These are phyloP conservation scores for Floccularia luteovirens DNA, from an alignment of 768 basidiomycete species.

Conservation along the genomic window DNA sequence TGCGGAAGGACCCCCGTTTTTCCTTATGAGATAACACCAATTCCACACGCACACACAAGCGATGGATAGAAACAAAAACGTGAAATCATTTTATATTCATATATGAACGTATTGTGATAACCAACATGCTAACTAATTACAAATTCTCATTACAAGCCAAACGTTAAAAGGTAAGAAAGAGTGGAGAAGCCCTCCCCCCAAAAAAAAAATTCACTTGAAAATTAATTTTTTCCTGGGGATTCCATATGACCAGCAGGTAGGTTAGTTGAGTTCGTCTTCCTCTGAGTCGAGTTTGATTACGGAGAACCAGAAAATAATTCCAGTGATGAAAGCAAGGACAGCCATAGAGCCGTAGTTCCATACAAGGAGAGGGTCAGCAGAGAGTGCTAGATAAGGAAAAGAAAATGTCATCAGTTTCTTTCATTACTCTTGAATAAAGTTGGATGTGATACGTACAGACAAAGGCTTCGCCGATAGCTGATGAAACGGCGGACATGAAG, in stretches of 20 bases:
- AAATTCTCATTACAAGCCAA: too few relatives aligned
- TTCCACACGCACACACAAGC: too few relatives aligned
- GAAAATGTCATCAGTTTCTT: neutral
- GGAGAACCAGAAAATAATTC: conserved; percentile 46
- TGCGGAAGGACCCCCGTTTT: too few relatives aligned
- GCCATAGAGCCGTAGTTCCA: conserved; percentile 68
- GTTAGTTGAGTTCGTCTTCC: conserved; percentile 59
- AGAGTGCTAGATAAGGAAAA: conserved; percentile 35
- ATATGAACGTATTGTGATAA: too few relatives aligned
- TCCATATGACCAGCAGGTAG: conserved; percentile 31
- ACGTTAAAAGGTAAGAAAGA: too few relatives aligned
- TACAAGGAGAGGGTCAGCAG: conserved; percentile 63
- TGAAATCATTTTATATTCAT: too few relatives aligned
- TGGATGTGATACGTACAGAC: conserved; percentile 55
- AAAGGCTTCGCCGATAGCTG: conserved; percentile 65
- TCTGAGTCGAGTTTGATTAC: conserved; percentile 49
- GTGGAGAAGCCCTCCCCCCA: too few relatives aligned
- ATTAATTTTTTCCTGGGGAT: too few relatives aligned
- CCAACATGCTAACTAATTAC: too few relatives aligned
- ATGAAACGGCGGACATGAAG: conserved; percentile 49
- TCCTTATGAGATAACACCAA: too few relatives aligned
- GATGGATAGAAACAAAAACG: too few relatives aligned
- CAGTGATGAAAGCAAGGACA: conserved; percentile 43
- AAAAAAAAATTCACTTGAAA: too few relatives aligned
- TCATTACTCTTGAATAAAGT: neutral